phyloP scores from a whole-genome alignment of 78 protist genomes.

The Monocercomonoides exilis region DNA sequence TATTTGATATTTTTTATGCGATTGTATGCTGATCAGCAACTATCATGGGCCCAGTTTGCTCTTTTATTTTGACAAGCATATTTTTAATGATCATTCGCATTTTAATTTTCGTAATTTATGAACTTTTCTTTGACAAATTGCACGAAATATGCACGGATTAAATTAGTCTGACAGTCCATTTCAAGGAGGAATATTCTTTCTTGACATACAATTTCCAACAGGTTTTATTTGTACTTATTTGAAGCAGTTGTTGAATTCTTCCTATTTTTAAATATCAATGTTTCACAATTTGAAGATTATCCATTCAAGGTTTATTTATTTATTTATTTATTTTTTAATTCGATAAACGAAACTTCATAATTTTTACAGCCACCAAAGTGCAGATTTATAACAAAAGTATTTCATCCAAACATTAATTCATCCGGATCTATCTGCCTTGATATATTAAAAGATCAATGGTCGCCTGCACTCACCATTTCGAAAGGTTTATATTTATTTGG shows the following conservation, averaged over 20 bases:
- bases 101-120: no score
- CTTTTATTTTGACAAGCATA: background rate
- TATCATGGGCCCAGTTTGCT: background rate
- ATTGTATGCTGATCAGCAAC: background rate
- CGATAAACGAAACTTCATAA: no score
- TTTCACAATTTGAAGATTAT: background rate
- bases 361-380: background rate
- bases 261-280: background rate
- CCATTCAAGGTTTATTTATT: background rate
- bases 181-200: background rate
- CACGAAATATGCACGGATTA: no score
- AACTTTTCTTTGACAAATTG: no score
- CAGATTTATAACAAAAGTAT: slow-evolving; percentile 68
- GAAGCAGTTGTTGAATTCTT: background rate
- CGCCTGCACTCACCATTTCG: slow-evolving; percentile 83
- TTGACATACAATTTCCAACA: background rate
- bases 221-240: background rate
- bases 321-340: background rate
- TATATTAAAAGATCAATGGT: slow-evolving; percentile 78
- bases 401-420: slow-evolving; percentile 77
- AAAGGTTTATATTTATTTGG: background rate
- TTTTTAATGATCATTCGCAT: no score
- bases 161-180: background rate
- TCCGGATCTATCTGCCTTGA: slow-evolving; percentile 84
- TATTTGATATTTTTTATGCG: background rate